A percentile compares a stretch with the other conserved stretches of the same genome.
These are phyloP conservation scores for Phytophthora macrochlamydospora DNA, from an alignment of 352 stramenopile species.

Conservation along the genomic window DNA sequence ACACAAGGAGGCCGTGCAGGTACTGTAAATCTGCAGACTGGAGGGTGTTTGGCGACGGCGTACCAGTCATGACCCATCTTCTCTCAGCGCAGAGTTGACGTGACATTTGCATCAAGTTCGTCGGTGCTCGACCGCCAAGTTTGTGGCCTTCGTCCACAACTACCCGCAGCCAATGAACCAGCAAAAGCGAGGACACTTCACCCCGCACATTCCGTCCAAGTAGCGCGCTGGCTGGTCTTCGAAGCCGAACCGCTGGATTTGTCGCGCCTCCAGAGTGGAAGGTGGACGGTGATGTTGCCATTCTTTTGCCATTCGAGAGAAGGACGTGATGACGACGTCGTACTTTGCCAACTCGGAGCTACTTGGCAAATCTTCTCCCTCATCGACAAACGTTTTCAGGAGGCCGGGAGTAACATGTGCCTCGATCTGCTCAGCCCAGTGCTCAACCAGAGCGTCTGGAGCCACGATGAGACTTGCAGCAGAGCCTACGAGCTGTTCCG, in stretches of 20 bases:
- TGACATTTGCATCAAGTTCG: constrained; percentile 82
- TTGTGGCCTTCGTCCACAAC: constrained; percentile 96
- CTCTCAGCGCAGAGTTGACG: constrained; percentile 81
- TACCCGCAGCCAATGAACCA: constrained; percentile 82
- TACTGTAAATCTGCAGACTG: constrained; percentile 85
- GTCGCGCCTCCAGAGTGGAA: constrained; percentile 49
- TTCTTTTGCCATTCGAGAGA: constrained; percentile 56
- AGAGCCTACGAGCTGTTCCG: constrained; percentile 41
- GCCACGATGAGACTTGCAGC: constrained; percentile 62
- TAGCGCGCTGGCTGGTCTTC: constrained; percentile 53
- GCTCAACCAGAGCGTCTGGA: constrained; percentile 63
- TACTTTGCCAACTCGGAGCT: constrained; percentile 45
- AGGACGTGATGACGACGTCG: constrained; percentile 75
- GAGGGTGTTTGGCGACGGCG: constrained; percentile 90
- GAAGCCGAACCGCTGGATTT: constrained; percentile 52
- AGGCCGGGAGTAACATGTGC: constrained; percentile 35
- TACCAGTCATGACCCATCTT: constrained; percentile 96
- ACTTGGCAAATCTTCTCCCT: constrained; percentile 14
- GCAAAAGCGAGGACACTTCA: constrained; percentile 50
- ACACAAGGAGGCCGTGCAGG: constrained; percentile 89
- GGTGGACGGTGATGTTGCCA: constrained; percentile 62
- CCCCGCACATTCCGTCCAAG: constrained; percentile 50
- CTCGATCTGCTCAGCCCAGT: constrained; percentile 77
- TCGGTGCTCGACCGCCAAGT: constrained; percentile 64
- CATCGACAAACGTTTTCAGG: constrained; percentile 48